phyloP scores from a whole-genome alignment of 169 alveolate species.

The Plasmodium sp. region DNA sequence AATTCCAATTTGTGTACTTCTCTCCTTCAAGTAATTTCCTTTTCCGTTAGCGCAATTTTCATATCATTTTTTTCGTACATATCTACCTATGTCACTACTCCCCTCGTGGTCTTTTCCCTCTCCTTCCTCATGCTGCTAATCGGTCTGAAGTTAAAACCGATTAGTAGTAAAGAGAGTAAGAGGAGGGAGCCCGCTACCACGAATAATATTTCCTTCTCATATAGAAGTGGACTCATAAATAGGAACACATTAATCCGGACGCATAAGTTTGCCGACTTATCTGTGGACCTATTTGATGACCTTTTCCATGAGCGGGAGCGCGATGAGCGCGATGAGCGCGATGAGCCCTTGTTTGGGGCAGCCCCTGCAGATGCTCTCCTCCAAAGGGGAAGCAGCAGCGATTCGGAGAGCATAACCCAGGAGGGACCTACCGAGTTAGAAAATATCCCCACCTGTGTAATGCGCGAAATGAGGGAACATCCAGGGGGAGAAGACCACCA shows the following conservation, averaged over 20 bases:
- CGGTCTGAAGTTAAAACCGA: slow-evolving; percentile 3
- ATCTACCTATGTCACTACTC: background rate
- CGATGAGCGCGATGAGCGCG: background rate
- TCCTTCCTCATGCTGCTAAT: slow-evolving; percentile 20
- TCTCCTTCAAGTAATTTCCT: slow-evolving; percentile 36
- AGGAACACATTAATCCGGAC: slow-evolving; percentile 11
- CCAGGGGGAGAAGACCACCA: background rate
- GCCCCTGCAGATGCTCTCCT: background rate
- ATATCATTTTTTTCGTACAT: slow-evolving; percentile 35
- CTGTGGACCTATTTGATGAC: background rate
- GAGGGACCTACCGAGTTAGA: background rate
- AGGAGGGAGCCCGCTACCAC: background rate
- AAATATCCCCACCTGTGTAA: background rate
- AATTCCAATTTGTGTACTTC: slow-evolving; percentile 55
- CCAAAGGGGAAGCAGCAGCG: background rate
- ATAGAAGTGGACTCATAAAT: slow-evolving; percentile 42
- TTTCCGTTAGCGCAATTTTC: slow-evolving; percentile 40
- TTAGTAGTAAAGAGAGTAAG: background rate
- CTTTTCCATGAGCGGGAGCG: background rate
- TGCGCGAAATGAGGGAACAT: background rate
- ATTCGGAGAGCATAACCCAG: background rate
- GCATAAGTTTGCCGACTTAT: slow-evolving; percentile 6
- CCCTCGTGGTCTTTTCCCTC: background rate
- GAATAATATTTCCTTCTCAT: slow-evolving; percentile 16
- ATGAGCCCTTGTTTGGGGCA: background rate